Percentiles rank a stretch among this genome's conserved stretches.
These are phyloP conservation scores for Scheffersomyces cryptocercus DNA, from an alignment of 1,139 yeast genomes.

Conservation along the genomic window DNA sequence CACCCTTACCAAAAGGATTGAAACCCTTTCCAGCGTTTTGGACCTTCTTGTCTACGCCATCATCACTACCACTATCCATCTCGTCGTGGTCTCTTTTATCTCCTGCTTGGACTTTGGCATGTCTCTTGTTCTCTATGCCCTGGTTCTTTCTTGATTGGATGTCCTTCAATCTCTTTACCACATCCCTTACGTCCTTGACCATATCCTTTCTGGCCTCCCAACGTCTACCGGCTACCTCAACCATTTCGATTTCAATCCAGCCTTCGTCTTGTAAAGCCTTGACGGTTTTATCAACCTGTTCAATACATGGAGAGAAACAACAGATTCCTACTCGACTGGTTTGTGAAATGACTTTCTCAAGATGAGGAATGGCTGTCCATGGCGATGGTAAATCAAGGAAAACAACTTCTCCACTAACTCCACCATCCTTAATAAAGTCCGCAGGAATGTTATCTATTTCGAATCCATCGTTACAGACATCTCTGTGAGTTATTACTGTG, in stretches of 20 bases:
- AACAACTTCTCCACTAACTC: conserved; percentile 43
- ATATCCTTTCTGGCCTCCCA: conserved; percentile 93
- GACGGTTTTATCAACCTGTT: conserved; percentile 88
- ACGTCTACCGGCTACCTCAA: conserved; percentile 80
- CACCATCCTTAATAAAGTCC: conserved; percentile 23
- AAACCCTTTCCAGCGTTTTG: conserved; percentile 56
- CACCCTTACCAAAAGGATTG: conserved; percentile 90
- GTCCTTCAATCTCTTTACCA: conserved; percentile 75
- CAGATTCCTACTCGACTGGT: conserved; percentile 67
- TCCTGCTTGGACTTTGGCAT: conserved; percentile 20
- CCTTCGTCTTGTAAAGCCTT: conserved; percentile 72
- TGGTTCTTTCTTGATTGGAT: conserved; percentile 72
- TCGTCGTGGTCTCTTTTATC: conserved; percentile 19
- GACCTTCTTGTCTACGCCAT: conserved; percentile 12
- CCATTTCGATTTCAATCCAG: conserved; percentile 92
- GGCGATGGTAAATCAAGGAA: conserved; percentile 96
- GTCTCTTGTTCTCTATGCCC: conserved; percentile 67
- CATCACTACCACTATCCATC: conserved; percentile 11
- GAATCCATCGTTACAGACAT: conserved; percentile 90
- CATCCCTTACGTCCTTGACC: conserved; percentile 81
- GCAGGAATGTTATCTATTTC: conserved; percentile 43
- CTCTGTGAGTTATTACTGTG: conserved; percentile 76
- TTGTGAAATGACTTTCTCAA: conserved; percentile 59
- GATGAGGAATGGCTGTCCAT: conserved; percentile 90
- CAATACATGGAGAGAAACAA: conserved; percentile 97